A percentile compares a stretch with the other conserved stretches of the same genome.
Conservation (phyloP, 208 protist genomes). For the Leishmania aethiopica region DNA sequence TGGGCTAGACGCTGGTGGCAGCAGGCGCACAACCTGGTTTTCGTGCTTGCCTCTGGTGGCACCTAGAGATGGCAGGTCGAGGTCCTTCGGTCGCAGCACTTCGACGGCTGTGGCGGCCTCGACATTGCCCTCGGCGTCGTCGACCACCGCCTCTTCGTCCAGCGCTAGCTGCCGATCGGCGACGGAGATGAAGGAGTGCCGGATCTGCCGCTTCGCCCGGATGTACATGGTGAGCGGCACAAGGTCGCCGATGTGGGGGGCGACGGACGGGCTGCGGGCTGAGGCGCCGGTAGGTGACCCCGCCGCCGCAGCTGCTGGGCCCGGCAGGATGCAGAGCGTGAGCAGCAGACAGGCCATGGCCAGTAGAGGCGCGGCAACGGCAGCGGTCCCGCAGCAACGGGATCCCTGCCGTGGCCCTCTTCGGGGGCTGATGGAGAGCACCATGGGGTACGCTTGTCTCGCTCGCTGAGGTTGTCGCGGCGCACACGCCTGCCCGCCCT, state of each 20-base stretch:
- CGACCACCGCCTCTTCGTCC: slow-evolving; percentile 13
- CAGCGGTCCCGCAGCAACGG: neutral
- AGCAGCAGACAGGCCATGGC: neutral
- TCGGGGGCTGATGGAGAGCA: neutral
- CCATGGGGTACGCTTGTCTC: neutral
- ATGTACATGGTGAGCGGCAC: slow-evolving; percentile 73
- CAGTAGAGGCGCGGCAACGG: neutral
- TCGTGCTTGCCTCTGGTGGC: slow-evolving; percentile 32
- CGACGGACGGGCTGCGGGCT: neutral
- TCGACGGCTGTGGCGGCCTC: slow-evolving; percentile 9
- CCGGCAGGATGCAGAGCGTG: slow-evolving; percentile 2
- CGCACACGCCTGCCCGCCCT: neutral
- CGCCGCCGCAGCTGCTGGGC: neutral
- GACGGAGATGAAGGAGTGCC: slow-evolving; percentile 18
- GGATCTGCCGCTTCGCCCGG: slow-evolving; percentile 39
- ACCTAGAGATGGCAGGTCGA: slow-evolving; percentile 14
- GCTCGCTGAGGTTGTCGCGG: neutral
- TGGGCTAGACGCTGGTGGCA: slow-evolving; percentile 50
- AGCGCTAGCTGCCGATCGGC: neutral
- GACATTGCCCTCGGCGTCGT: slow-evolving; percentile 25
- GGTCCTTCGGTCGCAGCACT: slow-evolving; percentile 12
- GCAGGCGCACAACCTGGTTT: slow-evolving; percentile 35
- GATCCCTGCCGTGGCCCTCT: neutral
- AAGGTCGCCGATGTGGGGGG: slow-evolving; percentile 43
- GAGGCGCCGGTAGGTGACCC: neutral